Base-by-base conservation (phyloP, 208 protist species). In the Crithidia brevicula region DNA sequence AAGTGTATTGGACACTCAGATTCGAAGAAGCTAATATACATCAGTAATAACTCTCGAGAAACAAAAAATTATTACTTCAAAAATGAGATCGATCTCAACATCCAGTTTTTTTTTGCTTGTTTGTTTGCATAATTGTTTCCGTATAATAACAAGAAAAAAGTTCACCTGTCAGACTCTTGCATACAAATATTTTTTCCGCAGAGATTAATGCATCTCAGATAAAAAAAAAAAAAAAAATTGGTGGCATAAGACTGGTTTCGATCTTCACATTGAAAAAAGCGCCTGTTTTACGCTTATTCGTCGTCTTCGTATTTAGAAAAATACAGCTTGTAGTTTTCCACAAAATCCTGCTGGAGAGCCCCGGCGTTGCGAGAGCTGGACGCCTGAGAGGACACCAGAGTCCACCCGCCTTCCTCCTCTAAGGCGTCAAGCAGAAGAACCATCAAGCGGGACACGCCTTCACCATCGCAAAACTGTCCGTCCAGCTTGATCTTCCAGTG, bases 391-490 rank as follows among this genome's bases (percentile, higher is more conserved):
- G 88, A 91, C 16, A 88, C 71, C 16, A 96, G 77, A 16, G 75
- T 91, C 89, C 92, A 96, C 56, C 83, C 86, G 4, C 92, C 92
- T 38, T 96, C 92, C 61, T 91, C 83, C 77, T 94, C 88, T 52
- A 96, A 63, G 3, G 89, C 85, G 56, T 96, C 89, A n/a, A 96
- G 69, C 11, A 96, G 67, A 68, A 92, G 67, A 25, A 96, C 77
- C 74, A 94, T 91, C 49, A 96, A 47, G 20, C 84, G 81, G 11
- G 88, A 93, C 49, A 92, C 82, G 23, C 87, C 92, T 9, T 92
- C 82, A 2, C 74, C 30, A 72, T 96, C 92, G 67, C 87, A 96
- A 54, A 90, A 94, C 62, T 95, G 88, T 1, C 86, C 81, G 46
- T 91, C 83, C 9, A 96, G 77, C 56, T 86, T 88, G 10, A 94